phyloP scores from a whole-genome alignment of 192 early-diverging fungal genomes.

The Coemansia sp. region DNA sequence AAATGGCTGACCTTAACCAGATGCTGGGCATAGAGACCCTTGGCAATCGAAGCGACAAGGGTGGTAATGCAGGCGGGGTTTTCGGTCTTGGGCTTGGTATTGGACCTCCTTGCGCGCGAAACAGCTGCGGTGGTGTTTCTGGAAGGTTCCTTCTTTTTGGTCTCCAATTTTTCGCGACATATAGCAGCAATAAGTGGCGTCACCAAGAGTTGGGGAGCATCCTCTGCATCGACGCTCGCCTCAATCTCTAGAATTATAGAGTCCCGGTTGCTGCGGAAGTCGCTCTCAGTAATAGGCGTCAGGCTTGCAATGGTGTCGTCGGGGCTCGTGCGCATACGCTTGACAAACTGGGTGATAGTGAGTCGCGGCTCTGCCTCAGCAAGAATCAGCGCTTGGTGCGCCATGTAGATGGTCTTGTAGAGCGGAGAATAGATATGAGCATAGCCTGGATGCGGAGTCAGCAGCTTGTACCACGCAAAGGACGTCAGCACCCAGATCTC shows the following conservation, averaged over 20 bases:
- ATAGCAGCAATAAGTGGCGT: slow-evolving; percentile 34
- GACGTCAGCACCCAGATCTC: slow-evolving; percentile 52
- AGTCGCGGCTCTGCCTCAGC: slow-evolving; percentile 10
- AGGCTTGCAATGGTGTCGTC: slow-evolving; percentile 19
- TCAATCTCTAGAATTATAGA: slow-evolving; percentile 41
- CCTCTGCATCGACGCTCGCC: slow-evolving; percentile 27
- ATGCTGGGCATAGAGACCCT: slow-evolving; percentile 48
- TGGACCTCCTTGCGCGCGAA: neutral
- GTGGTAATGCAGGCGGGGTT: slow-evolving; percentile 51
- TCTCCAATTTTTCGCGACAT: slow-evolving; percentile 9
- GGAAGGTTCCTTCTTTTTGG: neutral
- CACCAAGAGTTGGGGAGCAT: slow-evolving; percentile 20
- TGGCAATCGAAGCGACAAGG: slow-evolving; percentile 46
- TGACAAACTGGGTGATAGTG: slow-evolving; percentile 23
- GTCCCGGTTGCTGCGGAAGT: slow-evolving; percentile 36
- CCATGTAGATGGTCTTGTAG: slow-evolving; percentile 44
- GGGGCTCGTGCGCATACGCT: slow-evolving; percentile 20
- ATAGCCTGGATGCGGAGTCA: slow-evolving; percentile 37
- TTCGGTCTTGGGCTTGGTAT: slow-evolving; percentile 31
- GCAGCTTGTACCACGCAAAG: slow-evolving; percentile 55
- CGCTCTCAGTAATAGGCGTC: slow-evolving; percentile 27
- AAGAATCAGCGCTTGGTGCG: slow-evolving; percentile 34
- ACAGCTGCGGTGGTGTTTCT: neutral
- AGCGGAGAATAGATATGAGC: slow-evolving; percentile 26
- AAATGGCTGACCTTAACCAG: slow-evolving; percentile 39